A percentile compares a stretch with the other conserved stretches of the same genome.
Conservation (phyloP, 495 filamentous ascomycete genomes). For the Platismatia glauca region DNA sequence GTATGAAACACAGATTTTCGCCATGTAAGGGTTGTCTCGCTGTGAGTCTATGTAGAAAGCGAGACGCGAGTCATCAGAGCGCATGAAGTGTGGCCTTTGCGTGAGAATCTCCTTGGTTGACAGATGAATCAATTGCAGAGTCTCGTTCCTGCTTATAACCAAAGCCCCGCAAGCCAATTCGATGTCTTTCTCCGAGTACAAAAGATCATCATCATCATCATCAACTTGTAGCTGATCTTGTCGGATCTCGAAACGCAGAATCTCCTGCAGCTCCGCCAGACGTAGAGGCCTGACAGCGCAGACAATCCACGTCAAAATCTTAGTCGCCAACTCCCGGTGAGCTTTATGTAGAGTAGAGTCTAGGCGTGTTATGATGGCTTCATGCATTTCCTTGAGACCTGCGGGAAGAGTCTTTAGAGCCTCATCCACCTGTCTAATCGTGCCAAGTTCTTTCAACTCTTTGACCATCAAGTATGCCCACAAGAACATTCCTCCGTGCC, state of each 20-base stretch:
- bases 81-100: background rate
- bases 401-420: background rate
- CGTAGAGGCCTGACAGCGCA: background rate
- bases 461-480: background rate
- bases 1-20: background rate
- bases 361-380: background rate
- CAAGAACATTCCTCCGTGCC: background rate
- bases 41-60: constrained; percentile 1
- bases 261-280: background rate
- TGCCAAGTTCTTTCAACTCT: background rate
- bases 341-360: background rate
- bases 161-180: background rate
- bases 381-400: background rate
- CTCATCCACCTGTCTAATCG: background rate
- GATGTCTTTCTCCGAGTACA: background rate
- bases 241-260: background rate
- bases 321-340: background rate
- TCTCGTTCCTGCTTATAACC: background rate
- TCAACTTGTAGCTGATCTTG: background rate
- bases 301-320: background rate
- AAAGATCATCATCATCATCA: background rate
- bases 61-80: background rate
- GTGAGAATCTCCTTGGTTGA: background rate
- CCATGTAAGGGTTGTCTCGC: background rate
- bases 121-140: constrained; percentile 1